Evolutionary conservation across 169 alveolate species (phyloP), one percentile per base, ranked within the genome.

Genomic region (Cystoisospora suis): DNA sequence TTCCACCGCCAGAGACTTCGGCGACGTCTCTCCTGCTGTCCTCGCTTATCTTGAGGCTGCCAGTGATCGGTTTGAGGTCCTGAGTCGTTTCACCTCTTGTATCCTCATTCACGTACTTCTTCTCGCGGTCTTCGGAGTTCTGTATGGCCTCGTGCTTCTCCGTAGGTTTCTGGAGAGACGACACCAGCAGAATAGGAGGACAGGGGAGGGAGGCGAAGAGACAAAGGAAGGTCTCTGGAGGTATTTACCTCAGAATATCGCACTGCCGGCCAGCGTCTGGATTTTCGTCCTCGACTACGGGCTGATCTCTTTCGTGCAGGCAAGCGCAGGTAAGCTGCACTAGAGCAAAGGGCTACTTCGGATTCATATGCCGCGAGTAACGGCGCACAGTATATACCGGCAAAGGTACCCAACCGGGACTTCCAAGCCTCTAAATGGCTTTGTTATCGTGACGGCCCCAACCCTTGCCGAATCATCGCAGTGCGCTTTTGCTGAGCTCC

Each of bases 281-380:
- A 65, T 65, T n/a, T 65, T 65, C 42, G 20, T 65, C 77, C n/a
- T 65, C 36, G 77, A 65, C 42, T 65, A 65, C 77, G 77, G 77
- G 20, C 77, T 65, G 45, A 17, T 65, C 42, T 65, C 77, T 1
- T 65, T 65, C 77, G 77, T 44, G 5, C 77, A 65, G 34, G 77
- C 77, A 44, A 65, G 77, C 34, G 77, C 77, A 65, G 77, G 77
- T 65, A n/a, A 3, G 29, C n/a, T n/a, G n/a, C n/a, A n/a, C n/a
- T n/a, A n/a, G n/a, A n/a, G n/a, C n/a, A n/a, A n/a, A n/a, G n/a
- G n/a, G n/a, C n/a, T n/a, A n/a, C n/a, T n/a, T n/a, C n/a, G n/a
- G n/a, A n/a, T n/a, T n/a, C n/a, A n/a, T n/a, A n/a, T n/a, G n/a
- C n/a, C n/a, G n/a, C n/a, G n/a, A n/a, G n/a, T n/a, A n/a, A n/a